Conservation (phyloP, 2,329 filamentous ascomycete genomes). For the Aspergillus texensis region DNA sequence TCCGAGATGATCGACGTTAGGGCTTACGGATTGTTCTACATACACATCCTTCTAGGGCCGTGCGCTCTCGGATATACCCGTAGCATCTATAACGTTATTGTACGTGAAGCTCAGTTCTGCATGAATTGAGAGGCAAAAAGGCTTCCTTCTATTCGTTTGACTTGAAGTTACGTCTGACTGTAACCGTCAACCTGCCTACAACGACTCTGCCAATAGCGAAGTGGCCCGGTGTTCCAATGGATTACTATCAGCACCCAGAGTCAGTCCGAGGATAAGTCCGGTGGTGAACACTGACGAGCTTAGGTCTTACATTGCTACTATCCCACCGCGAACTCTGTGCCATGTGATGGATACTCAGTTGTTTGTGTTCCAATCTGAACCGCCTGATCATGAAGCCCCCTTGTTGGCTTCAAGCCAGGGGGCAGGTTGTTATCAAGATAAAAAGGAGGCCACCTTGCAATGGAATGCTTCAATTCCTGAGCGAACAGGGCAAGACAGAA, state of each 20-base stretch:
- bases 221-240: not conserved
- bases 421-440: not conserved
- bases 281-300: not conserved
- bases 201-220: not conserved
- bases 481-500: not conserved
- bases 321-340: not conserved
- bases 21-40: not conserved
- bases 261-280: not conserved
- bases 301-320: not conserved
- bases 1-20: constrained; percentile 2
- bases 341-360: not conserved
- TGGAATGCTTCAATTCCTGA: not conserved
- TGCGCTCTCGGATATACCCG: constrained; percentile 1
- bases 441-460: not conserved
- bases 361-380: not conserved
- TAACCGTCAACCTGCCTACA: not conserved
- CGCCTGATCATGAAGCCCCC: constrained; percentile 2
- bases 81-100: not conserved
- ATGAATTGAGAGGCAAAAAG: not conserved
- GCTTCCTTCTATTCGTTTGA: not conserved
- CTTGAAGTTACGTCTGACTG: not conserved
- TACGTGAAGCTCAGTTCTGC: not conserved
- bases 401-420: not conserved
- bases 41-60: not conserved
- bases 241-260: not conserved